A percentile compares a stretch with the other conserved stretches of the same genome.
phyloP scores from a whole-genome alignment of 306 rosid species.

The Corylus americana region DNA sequence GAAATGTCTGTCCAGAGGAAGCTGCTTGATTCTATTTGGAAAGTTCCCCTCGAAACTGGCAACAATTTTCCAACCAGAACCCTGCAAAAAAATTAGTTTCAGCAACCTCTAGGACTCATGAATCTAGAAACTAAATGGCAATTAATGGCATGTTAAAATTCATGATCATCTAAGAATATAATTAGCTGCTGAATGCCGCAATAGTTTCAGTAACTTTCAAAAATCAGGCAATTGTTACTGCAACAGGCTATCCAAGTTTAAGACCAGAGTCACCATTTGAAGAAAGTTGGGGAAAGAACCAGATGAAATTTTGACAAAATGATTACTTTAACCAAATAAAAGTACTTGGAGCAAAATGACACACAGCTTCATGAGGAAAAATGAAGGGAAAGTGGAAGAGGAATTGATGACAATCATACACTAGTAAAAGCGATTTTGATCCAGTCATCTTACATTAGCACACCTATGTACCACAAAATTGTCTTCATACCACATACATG shows the following conservation, averaged over 20 bases:
- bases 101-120: background rate
- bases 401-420: background rate
- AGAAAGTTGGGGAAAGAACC: background rate
- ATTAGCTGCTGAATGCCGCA: constrained; percentile 7
- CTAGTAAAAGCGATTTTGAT: background rate
- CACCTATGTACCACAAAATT: background rate
- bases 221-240: background rate
- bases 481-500: background rate
- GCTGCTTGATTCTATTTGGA: constrained; percentile 94
- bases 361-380: background rate
- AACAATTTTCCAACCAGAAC: constrained; percentile 99
- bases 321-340: background rate
- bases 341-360: background rate
- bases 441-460: background rate
- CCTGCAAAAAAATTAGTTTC: constrained; percentile 50
- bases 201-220: background rate
- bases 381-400: background rate
- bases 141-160: background rate
- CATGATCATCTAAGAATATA: constrained; percentile 3
- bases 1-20: constrained; percentile 92
- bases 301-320: background rate
- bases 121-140: background rate
- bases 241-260: constrained; percentile 10
- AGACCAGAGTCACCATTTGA: background rate
- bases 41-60: constrained; percentile 93